Evolutionary conservation across 495 filamentous ascomycete genomes (phyloP), one percentile per base, ranked within the genome.

Genomic region (Aspergillus mulundensis): DNA sequence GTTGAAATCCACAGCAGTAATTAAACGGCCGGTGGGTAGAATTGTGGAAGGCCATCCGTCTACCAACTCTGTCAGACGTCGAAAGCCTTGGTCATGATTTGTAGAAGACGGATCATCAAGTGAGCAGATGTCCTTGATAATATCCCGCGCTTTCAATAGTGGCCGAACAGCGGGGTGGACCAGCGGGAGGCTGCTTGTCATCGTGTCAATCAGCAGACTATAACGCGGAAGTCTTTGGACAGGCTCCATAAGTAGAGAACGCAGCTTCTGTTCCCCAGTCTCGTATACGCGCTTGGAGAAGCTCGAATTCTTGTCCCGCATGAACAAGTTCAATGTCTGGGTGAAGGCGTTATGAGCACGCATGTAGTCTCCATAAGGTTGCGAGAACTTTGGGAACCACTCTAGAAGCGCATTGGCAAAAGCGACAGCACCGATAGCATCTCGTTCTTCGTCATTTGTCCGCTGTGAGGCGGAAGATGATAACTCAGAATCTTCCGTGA

Each of bases 211-310:
- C 60, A 97, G 85, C 7, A 99, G 76, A 65, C 87, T 96, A 69
- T 99, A 99, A 6, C 94, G 88, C 38, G 94, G 94, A 49, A 99
- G 79, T 21, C 94, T 81, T 68, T 99, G 94, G 8, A 99, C 91
- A 0, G 94, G 94, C 70, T 99, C 94, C 70, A 97, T 97, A 41
- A 97, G 78, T 49, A 92, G 77, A n/a, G 92, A 96, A 38, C 90
- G 89, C 28, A 99, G 77, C 53, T 84, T 79, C 63, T 99, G 95
- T 66, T 99, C 94, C 38, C 94, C 95, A 10, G 86, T 88, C 52
- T 92, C 84, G 39, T 89, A 85, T 1, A 97, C 80, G 53, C 86
- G 73, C 64, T 84, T 83, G 0, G 87, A 87, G 63, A 95, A 90
- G 61, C 86, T 91, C 2, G 93, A 91, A 42, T 86, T 83, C 19